phyloP scores from a whole-genome alignment of 2,329 filamentous ascomycete species.

The Fusarium sp. region DNA sequence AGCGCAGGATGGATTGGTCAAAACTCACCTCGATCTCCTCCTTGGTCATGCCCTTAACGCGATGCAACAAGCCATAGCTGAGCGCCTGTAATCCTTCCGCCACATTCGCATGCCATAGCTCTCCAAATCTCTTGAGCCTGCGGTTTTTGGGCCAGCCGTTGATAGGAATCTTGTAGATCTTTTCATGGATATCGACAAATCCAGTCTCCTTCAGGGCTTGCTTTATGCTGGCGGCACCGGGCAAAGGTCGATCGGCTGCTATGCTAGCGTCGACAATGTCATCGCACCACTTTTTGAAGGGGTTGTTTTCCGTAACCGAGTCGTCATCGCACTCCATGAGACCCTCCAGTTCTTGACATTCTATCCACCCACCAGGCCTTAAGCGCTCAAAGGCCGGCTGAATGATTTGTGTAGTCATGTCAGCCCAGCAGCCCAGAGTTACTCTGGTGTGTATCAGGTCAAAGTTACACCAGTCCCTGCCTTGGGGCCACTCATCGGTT shows the following conservation, averaged over 20 bases:
- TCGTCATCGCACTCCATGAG: slow-evolving; percentile 7
- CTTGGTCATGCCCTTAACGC: slow-evolving; percentile 5
- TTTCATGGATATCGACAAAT: slow-evolving; percentile 8
- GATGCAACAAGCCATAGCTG: slow-evolving; percentile 9
- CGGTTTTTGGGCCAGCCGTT: slow-evolving; percentile 15
- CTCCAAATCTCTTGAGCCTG: slow-evolving; percentile 11
- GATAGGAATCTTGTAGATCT: slow-evolving; percentile 15
- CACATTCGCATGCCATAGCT: slow-evolving; percentile 9
- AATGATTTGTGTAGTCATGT: slow-evolving; percentile 8
- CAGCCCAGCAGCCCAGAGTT: slow-evolving; percentile 8
- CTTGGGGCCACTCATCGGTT: slow-evolving; percentile 13
- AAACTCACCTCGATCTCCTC: slow-evolving; percentile 11
- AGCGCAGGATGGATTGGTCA: not conserved
- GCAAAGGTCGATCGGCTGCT: slow-evolving; percentile 1
- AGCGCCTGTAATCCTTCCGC: slow-evolving; percentile 1
- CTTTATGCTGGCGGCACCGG: slow-evolving; percentile 1
- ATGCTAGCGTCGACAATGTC: slow-evolving; percentile 8
- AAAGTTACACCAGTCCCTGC: slow-evolving; percentile 13
- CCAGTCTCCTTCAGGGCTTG: not conserved
- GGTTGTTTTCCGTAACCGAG: not conserved
- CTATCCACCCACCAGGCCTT: slow-evolving; percentile 5
- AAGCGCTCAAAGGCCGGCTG: slow-evolving; percentile 10
- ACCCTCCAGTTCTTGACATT: slow-evolving; percentile 5
- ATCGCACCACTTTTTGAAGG: slow-evolving; percentile 13
- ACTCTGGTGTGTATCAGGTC: slow-evolving; percentile 10